These are phyloP conservation scores for Aureobasidium sp. DNA, from an alignment of 2,329 filamentous ascomycete species.

Conservation along the genomic window DNA sequence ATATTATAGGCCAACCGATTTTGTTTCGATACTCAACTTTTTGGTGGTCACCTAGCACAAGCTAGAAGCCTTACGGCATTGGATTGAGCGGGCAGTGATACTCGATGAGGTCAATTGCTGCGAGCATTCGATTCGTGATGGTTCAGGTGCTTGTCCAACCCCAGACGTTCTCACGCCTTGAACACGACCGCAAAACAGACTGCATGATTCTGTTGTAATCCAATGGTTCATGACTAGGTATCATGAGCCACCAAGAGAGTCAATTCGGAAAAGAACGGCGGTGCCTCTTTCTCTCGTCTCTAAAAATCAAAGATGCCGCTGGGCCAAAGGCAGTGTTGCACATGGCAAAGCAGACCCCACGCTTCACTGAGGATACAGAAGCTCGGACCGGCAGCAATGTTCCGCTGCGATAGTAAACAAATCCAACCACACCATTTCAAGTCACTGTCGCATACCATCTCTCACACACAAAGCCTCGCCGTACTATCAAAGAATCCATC, in stretches of 20 bases:
- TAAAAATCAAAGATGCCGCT: background rate
- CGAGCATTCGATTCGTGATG: background rate
- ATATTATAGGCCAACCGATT: background rate
- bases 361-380: background rate
- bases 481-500: background rate
- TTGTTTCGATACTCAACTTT: background rate
- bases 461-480: background rate
- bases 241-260: background rate
- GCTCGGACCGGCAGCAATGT: constrained; percentile 1
- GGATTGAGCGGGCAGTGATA: background rate
- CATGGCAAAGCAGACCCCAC: background rate
- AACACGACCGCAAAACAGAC: background rate
- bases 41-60: background rate
- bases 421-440: background rate
- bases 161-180: background rate
- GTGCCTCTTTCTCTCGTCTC: too few relatives aligned
- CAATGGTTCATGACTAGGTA: background rate
- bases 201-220: too few relatives aligned
- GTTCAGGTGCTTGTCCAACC: background rate
- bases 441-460: background rate
- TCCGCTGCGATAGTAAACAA: constrained; percentile 8
- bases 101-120: background rate
- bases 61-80: background rate
- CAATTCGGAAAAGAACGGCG: too few relatives aligned
- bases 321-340: background rate